Evolutionary conservation across 768 basidiomycete genomes (phyloP), one percentile per base, ranked within the genome.

Genomic region (Suillus americanus): DNA sequence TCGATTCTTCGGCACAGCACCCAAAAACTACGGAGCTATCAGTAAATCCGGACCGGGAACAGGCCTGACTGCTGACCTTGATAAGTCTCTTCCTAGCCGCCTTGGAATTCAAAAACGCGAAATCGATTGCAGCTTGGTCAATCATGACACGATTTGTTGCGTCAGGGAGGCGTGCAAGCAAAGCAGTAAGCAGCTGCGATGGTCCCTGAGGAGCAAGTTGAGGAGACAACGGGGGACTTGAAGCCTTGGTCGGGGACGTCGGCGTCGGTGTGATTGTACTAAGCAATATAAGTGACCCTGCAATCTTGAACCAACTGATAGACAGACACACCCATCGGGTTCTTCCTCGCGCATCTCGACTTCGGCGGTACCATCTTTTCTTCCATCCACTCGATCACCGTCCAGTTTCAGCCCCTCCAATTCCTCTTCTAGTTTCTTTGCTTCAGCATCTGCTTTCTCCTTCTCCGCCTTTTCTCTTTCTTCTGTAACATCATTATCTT

Each of bases 91-190:
- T 99, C 70, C 97, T 82, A 14, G 96, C 94, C 25, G 97, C 95
- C 75, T 99, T 99, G 50, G 95, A 96, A 73, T 99, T 99, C 64
- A 99, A 81, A 72, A 96, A 94, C 0, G 95, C 94, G 75, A 99
- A 99, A 67, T 99, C 97, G 45, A 98, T 87, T 0, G 95, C 95
- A 35, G 91, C 90, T 77, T 97, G 94, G 73, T 99, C 97, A 64
- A 99, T 92, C 65, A 94, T 75, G 2, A 86, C 84, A 18, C 93
- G 87, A 71, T 95, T 98, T 14, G 92, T 96, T n/a, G 93, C 92
- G 74, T 99, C 97, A 0, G 97, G 92, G 13, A 99, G 82, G 35
- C 95, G 91, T 40, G 91, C 89, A 45, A 99, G 88, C 23, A 99
- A 81, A 13, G 94, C 92, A 5, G 92, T 95, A 55, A 99, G 85